Evolutionary conservation across 257 asterid genomes (phyloP).

Genomic region (Ophiorrhiza pumila): DNA sequence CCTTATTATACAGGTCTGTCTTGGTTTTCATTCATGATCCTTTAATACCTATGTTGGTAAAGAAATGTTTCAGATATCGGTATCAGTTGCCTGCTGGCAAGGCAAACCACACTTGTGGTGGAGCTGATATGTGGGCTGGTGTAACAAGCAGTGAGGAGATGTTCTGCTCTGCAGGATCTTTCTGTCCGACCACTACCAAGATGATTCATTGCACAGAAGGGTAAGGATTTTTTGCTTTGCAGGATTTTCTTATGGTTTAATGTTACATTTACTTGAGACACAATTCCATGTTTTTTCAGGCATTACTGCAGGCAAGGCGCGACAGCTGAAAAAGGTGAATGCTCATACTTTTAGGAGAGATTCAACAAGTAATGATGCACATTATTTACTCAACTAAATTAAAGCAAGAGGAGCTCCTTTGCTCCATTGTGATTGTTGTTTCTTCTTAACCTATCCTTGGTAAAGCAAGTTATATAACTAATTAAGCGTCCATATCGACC

Average conservation of each 20-base stretch:
- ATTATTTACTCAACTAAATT: not conserved
- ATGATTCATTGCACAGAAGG: conserved; percentile 61
- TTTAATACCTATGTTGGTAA: conserved; percentile 35
- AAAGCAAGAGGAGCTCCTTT: not conserved
- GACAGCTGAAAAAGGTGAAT: conserved; percentile 58
- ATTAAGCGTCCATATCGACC: not conserved
- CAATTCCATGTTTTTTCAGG: conserved; percentile 41
- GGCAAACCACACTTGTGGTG: conserved; percentile 83
- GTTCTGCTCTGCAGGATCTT: conserved; percentile 90
- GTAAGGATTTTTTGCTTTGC: conserved; percentile 37
- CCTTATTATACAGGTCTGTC: conserved; percentile 13
- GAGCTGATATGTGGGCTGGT: conserved; percentile 91
- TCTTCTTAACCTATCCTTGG: not conserved
- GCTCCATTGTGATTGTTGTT: not conserved
- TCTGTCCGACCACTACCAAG: conserved; percentile 77
- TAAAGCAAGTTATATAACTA: not conserved
- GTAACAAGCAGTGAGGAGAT: conserved; percentile 59
- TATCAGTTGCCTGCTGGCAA: conserved; percentile 85
- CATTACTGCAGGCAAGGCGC: conserved; percentile 93
- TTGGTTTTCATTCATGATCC: conserved; percentile 24
- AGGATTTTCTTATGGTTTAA: not conserved
- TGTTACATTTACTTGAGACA: not conserved
- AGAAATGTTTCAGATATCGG: conserved; percentile 59
- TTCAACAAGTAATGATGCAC: not conserved
- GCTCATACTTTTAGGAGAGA: not conserved